These are phyloP conservation scores for Solanum peruvianum DNA, from an alignment of 257 asterid species.

Conservation along the genomic window DNA sequence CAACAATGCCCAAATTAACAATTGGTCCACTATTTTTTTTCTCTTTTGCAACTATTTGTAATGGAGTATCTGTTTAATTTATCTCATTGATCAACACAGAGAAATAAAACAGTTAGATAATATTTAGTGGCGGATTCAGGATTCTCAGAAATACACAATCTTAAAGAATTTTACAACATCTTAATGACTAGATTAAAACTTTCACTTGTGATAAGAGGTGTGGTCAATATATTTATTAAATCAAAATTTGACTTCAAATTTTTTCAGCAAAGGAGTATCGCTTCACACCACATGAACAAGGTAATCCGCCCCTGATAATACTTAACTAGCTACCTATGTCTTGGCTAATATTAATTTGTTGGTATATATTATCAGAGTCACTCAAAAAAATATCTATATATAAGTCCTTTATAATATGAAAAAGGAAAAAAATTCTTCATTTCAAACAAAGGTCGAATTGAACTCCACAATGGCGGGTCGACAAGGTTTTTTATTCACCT, in stretches of 20 bases:
- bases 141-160: too few species aligned
- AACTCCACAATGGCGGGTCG: background rate
- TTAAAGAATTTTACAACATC: too few species aligned
- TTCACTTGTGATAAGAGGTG: too few species aligned
- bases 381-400: background rate
- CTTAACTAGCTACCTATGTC: background rate
- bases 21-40: conserved; percentile 26
- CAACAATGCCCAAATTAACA: conserved; percentile 2
- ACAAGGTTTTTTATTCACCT: background rate
- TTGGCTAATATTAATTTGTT: background rate
- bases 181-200: too few species aligned
- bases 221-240: too few species aligned
- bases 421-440: background rate
- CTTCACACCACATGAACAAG: too few species aligned
- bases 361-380: background rate
- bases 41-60: conserved; percentile 13
- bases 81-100: conserved; percentile 8
- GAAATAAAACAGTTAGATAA: background rate
- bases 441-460: background rate
- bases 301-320: background rate
- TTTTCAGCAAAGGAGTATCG: too few species aligned
- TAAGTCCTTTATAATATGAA: background rate
- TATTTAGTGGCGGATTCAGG: too few species aligned
- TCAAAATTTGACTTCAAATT: too few species aligned
- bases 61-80: conserved; percentile 12